These are phyloP conservation scores for Thielaviopsis euricoi DNA, from an alignment of 2,329 filamentous ascomycete genomes.

Conservation along the genomic window DNA sequence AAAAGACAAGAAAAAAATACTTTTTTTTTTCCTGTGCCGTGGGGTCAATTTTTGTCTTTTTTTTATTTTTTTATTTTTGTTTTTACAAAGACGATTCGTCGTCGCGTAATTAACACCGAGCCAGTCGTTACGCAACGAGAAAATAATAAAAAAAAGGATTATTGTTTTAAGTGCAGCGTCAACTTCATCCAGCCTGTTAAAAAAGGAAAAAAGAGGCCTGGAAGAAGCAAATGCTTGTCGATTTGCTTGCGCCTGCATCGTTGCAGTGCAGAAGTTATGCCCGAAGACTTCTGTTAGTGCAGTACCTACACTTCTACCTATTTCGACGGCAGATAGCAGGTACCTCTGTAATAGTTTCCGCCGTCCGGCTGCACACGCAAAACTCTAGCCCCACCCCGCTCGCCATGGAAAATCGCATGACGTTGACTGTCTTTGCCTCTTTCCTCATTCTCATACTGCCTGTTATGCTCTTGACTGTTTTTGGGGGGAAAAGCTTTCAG, in stretches of 20 bases:
- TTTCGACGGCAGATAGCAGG: background rate
- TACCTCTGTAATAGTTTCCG: background rate
- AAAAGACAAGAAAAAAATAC: no score
- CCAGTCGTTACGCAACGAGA: no score
- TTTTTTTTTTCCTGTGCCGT: no score
- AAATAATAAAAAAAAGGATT: no score
- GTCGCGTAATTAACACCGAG: no score
- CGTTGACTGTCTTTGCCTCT: background rate
- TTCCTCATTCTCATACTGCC: background rate
- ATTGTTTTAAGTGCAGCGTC: no score
- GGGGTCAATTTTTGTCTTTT: no score
- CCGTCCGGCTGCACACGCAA: background rate
- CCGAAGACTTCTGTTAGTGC: background rate
- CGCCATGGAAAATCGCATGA: background rate
- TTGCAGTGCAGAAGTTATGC: background rate
- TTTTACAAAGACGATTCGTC: no score
- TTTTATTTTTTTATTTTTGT: no score
- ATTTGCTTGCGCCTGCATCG: background rate
- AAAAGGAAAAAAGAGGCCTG: no score
- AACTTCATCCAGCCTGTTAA: no score
- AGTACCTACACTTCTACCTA: background rate
- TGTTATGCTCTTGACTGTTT: no score
- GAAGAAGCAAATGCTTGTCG: background rate
- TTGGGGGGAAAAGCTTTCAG: background rate
- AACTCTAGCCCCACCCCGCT: background rate